Evolutionary conservation across 768 basidiomycete genomes (phyloP).

Genomic region (Sporobolomyces phaffii): DNA sequence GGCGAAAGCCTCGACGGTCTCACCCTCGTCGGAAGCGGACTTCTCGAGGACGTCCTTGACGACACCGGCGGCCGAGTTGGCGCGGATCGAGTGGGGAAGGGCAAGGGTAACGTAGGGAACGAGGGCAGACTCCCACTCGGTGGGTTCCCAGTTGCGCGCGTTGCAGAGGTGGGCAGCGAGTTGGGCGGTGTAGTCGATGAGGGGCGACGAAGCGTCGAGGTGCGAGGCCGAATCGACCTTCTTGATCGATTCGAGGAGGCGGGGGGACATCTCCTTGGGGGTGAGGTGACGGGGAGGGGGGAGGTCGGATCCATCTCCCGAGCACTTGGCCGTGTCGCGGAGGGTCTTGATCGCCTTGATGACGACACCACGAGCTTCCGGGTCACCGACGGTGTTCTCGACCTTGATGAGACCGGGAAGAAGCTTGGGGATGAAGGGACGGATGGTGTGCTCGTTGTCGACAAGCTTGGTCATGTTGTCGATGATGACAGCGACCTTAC

Average conservation of each 20-base stretch:
- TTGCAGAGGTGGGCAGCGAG: conserved; percentile 65
- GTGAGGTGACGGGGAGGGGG: conserved; percentile 76
- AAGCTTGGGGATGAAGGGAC: conserved; percentile 81
- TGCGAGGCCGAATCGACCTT: conserved; percentile 45
- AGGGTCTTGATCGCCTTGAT: conserved; percentile 89
- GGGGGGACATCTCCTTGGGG: conserved; percentile 58
- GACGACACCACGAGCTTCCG: conserved; percentile 90
- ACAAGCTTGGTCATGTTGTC: conserved; percentile 80
- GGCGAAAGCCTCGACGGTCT: conserved; percentile 41
- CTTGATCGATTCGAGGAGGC: conserved; percentile 74
- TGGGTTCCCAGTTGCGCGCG: conserved; percentile 46
- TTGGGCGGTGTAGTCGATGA: conserved; percentile 51
- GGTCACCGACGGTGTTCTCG: conserved; percentile 88
- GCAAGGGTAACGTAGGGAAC: conserved; percentile 42
- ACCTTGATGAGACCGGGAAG: conserved; percentile 79
- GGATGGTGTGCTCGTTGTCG: conserved; percentile 81
- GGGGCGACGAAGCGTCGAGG: conserved; percentile 37
- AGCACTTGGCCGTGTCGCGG: conserved; percentile 86
- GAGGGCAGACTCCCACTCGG: conserved; percentile 43
- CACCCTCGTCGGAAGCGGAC: conserved; percentile 45
- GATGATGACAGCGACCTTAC: conserved; percentile 88
- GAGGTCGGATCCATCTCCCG: conserved; percentile 83
- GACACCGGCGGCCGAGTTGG: conserved; percentile 64
- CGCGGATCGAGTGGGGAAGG: conserved; percentile 47
- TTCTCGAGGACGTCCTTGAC: conserved; percentile 69